Base-by-base conservation (phyloP, 1,139 yeast genomes). In the Lodderomyces margitis region DNA sequence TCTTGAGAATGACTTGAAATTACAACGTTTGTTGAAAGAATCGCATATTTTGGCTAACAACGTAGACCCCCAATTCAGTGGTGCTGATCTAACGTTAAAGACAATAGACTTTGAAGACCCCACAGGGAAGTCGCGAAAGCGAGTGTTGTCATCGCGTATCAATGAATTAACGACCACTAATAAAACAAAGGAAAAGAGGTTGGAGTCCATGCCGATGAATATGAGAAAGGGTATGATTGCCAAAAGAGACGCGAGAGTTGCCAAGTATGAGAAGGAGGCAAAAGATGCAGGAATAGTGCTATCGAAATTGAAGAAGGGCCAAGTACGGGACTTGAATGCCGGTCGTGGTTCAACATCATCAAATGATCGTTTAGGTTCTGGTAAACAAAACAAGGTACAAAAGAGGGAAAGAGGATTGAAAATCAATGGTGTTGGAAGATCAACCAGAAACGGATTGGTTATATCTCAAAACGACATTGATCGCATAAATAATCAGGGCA, bases 141-240 rank as follows among this genome's bases (percentile, higher is more conserved):
- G 91, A 51, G 81, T 94, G 0, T 63, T 91, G 47, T 83, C 83
- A 42, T 74, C 82, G 34, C 73, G 97, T 43, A 68, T 91, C 42
- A 68, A 81, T 24, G 65, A 70, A 20, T 56, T 83, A 7, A 73
- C 91, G 0, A 71, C 77, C 1, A 50, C 57, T 0, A 81, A 81
- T 55, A 76, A 81, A 0, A 55, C 64, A 15, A 59, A 64, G 50
- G 67, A 74, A 34, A 57, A 64, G 42, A 78, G 67, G 43, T 64
- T 83, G 25, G 95, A 87, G 52, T 85, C 80, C 39, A 85, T 87
- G 79, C 96, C 98, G 11, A 89, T 92, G 91, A 61, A 76, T 17
- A 81, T 88, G 72, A 75, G 97, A 45, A 86, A 85, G 56, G 96
- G 96, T 2, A 84, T 91, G 83, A 69, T 86, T 31, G 64, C 70